phyloP scores from a whole-genome alignment of 805 yeast genomes.

The Cyberlindnera galapagoensis region DNA sequence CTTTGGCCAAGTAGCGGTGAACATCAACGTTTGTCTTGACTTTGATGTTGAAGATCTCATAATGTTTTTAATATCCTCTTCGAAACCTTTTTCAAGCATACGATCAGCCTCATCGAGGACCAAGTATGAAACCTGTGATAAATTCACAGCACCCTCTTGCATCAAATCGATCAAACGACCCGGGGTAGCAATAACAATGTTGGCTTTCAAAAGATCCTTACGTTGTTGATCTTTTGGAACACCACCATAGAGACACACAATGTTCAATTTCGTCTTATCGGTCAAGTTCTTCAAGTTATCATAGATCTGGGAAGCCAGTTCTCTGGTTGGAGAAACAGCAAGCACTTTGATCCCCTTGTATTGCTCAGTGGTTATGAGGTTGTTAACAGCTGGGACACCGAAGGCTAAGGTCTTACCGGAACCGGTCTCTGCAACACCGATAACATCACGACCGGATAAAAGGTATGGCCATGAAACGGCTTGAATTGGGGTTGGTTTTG shows the following conservation, averaged over 20 bases:
- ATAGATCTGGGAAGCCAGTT: constrained; percentile 87
- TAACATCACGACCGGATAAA: constrained; percentile 70
- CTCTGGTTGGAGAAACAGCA: constrained; percentile 95
- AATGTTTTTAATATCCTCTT: constrained; percentile 87
- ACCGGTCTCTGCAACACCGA: constrained; percentile 98
- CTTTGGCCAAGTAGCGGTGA: constrained; percentile 99
- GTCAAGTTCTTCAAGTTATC: constrained; percentile 71
- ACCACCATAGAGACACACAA: constrained; percentile 94
- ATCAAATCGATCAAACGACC: constrained; percentile 90
- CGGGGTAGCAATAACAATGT: constrained; percentile 95
- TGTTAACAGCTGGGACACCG: constrained; percentile 93
- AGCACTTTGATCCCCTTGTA: constrained; percentile 60
- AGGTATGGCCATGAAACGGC: constrained; percentile 92
- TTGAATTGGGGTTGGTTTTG: constrained; percentile 94
- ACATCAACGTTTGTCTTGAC: constrained; percentile 88
- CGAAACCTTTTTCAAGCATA: constrained; percentile 97
- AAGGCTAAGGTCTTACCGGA: constrained; percentile 97
- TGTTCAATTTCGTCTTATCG: constrained; percentile 51
- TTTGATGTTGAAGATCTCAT: constrained; percentile 50
- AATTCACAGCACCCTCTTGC: constrained; percentile 77
- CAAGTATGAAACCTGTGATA: constrained; percentile 63
- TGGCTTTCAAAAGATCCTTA: constrained; percentile 53
- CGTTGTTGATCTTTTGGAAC: constrained; percentile 94
- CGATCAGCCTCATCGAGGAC: constrained; percentile 98
- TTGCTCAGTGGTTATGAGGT: constrained; percentile 34